Conservation (phyloP, 2,329 filamentous ascomycete species). For the Apiospora koreana region DNA sequence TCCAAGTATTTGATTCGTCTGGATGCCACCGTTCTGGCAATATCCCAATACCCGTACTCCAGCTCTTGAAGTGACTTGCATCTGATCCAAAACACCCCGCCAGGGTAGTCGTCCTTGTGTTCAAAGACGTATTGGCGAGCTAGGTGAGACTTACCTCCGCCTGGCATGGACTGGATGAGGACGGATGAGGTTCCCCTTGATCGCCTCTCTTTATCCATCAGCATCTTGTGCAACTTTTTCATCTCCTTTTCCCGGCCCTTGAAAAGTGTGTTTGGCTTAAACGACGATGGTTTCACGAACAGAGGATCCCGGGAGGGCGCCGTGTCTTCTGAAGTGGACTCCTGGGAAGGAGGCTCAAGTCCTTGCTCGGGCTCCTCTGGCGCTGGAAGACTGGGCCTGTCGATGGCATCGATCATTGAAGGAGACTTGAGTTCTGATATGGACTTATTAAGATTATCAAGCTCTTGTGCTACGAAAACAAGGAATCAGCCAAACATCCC, state of each 20-base stretch:
- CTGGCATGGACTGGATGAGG: slow-evolving; percentile 64
- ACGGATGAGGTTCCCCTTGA: slow-evolving; percentile 62
- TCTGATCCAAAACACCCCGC: slow-evolving; percentile 71
- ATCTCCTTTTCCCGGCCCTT: slow-evolving; percentile 61
- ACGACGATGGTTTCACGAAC: slow-evolving; percentile 53
- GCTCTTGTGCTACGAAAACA: slow-evolving; percentile 32
- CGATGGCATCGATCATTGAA: slow-evolving; percentile 25
- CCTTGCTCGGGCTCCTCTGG: slow-evolving; percentile 28
- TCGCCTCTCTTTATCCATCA: slow-evolving; percentile 58
- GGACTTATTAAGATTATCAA: slow-evolving; percentile 35
- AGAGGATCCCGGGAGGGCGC: slow-evolving; percentile 26
- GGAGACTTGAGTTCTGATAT: slow-evolving; percentile 25
- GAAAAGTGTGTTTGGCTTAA: slow-evolving; percentile 61
- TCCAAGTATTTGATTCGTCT: slow-evolving; percentile 22
- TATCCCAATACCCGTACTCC: slow-evolving; percentile 65
- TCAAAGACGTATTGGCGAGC: slow-evolving; percentile 67
- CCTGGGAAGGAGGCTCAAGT: slow-evolving; percentile 31
- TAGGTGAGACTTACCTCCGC: slow-evolving; percentile 69
- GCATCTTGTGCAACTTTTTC: slow-evolving; percentile 56
- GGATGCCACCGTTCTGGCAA: slow-evolving; percentile 58
- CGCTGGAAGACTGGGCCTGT: slow-evolving; percentile 30
- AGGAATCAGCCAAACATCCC: slow-evolving; percentile 33
- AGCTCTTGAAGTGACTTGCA: slow-evolving; percentile 61
- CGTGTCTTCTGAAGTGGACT: slow-evolving; percentile 25
- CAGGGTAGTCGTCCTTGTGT: slow-evolving; percentile 60